A percentile compares a stretch with the other conserved stretches of the same genome.
phyloP scores from a whole-genome alignment of 805 yeast species.

The Brettanomyces naardenensis region DNA sequence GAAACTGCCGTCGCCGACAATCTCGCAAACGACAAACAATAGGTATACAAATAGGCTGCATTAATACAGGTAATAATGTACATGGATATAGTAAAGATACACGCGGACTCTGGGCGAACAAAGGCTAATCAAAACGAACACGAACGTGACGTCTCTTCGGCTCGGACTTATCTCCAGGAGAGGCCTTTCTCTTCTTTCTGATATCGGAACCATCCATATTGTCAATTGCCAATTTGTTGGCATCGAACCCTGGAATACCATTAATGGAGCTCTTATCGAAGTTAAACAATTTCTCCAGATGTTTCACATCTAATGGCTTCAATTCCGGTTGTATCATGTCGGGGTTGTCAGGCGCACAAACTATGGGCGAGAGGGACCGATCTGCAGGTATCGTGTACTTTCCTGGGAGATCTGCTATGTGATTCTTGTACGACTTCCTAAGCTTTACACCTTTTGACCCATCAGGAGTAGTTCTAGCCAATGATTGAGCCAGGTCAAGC shows the following conservation, averaged over 20 bases:
- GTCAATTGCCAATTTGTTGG: slow-evolving; percentile 56
- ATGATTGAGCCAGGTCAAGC: slow-evolving; percentile 60
- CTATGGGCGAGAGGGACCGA: slow-evolving; percentile 30
- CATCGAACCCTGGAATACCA: slow-evolving; percentile 74
- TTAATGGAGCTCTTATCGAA: slow-evolving; percentile 59
- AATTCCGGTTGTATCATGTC: slow-evolving; percentile 31
- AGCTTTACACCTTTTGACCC: slow-evolving; percentile 90
- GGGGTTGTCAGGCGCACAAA: slow-evolving; percentile 31
- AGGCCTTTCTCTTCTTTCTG: slow-evolving; percentile 21
- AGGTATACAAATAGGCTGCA: no score
- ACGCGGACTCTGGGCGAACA: background rate
- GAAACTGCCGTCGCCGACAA: no score
- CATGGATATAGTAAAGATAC: background rate
- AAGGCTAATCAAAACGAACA: slow-evolving; percentile 9
- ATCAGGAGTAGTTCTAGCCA: slow-evolving; percentile 80
- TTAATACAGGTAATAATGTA: background rate
- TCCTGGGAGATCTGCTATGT: slow-evolving; percentile 79
- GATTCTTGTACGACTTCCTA: slow-evolving; percentile 91
- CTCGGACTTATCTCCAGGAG: slow-evolving; percentile 18
- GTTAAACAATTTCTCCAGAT: slow-evolving; percentile 41
- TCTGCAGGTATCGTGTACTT: slow-evolving; percentile 58
- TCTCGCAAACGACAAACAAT: no score
- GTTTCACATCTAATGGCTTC: slow-evolving; percentile 40
- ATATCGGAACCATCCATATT: slow-evolving; percentile 25
- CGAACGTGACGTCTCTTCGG: slow-evolving; percentile 26